These are phyloP conservation scores for Oenanthe sinensis DNA, from an alignment of 129 eudicot species.

Conservation along the genomic window DNA sequence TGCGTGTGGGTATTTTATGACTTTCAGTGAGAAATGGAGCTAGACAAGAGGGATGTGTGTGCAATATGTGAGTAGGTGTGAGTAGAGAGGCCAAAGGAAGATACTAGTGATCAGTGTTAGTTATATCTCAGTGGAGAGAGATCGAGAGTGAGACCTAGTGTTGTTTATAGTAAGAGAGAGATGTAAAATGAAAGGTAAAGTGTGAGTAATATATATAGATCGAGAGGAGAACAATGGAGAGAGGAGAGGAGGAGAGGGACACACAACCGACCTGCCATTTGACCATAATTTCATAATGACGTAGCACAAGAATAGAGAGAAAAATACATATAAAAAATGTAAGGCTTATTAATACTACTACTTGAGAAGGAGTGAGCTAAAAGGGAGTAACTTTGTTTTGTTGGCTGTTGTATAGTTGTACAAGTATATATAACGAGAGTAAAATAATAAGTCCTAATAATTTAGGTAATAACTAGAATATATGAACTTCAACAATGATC, in stretches of 20 bases:
- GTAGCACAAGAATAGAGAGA: conserved; percentile 16
- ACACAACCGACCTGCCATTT: conserved; percentile 17
- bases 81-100: neutral
- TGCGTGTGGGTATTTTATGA: neutral
- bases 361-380: conserved; percentile 5
- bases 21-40: neutral
- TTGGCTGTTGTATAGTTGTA: neutral
- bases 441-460: no score
- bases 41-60: neutral
- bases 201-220: neutral
- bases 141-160: neutral
- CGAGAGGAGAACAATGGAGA: neutral
- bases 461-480: no score
- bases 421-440: no score
- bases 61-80: neutral
- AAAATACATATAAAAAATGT: neutral
- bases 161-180: no score
- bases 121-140: conserved; percentile 5
- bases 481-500: no score
- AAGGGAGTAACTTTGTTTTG: conserved; percentile 5
- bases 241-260: neutral
- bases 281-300: conserved; percentile 22
- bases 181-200: neutral
- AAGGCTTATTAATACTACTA: neutral
- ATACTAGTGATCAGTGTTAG: neutral